These are phyloP conservation scores for Eurotiales sp. DNA, from an alignment of 2,329 filamentous ascomycete species.

Conservation along the genomic window DNA sequence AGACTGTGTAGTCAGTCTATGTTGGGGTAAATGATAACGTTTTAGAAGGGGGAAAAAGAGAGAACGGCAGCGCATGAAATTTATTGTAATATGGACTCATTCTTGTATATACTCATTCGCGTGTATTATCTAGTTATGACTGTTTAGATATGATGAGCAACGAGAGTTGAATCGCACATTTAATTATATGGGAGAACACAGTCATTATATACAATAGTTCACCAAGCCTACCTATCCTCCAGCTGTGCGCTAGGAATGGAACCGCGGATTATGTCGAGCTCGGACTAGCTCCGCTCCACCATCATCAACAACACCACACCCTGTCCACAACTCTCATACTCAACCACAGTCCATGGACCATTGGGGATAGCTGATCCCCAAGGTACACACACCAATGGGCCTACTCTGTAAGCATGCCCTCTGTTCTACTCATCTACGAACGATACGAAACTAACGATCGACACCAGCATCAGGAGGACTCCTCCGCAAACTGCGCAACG, in stretches of 20 bases:
- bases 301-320: constrained; percentile 10
- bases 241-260: no score
- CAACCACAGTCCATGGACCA: background rate
- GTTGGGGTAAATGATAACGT: constrained; percentile 50
- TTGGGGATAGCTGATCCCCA: constrained; percentile 2
- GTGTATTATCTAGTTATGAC: constrained; percentile 11
- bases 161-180: background rate
- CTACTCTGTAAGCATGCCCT: constrained; percentile 9
- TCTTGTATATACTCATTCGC: constrained; percentile 27
- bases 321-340: background rate
- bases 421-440: background rate
- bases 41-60: background rate
- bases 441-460: background rate
- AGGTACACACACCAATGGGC: constrained; percentile 12
- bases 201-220: no score
- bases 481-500: constrained; percentile 61
- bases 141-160: constrained; percentile 11
- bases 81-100: constrained; percentile 11
- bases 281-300: background rate
- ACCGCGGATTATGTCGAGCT: no score
- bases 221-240: no score
- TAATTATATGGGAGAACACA: no score
- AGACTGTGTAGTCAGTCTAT: no score
- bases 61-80: background rate
- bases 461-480: constrained; percentile 29